Base-by-base conservation (phyloP, 148 eudicot species). In the Hydrangea macrophylla region DNA sequence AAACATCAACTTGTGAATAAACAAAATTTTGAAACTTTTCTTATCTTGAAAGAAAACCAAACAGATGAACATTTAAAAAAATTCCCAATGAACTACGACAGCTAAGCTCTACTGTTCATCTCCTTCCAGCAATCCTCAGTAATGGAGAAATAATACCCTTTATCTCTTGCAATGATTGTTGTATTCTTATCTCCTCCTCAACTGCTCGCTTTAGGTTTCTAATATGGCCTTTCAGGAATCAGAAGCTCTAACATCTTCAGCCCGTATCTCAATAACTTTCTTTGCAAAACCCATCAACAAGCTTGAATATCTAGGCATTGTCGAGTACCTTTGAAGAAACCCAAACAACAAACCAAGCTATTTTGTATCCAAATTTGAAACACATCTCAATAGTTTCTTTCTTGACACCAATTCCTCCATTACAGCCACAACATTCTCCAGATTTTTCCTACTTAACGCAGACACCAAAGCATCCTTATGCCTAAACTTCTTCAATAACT, bases 351-450 rank as follows among this genome's bases (percentile, higher is more conserved):
- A 68, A 40, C 82, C 88, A 53, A 94, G 92, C 83, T 94, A 96
- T 30, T 85, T 85, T 3, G 24, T 44, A 36, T 85, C 93, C 79
- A 88, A 72, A 85, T 88, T 87, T 8, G 78, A 74, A 45, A 94
- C 83, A 72, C 84, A 82, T 53, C 70, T 84, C 72, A 94, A 44
- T 70, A 90, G 33, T 69, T 85, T 85, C 86, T 79, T 90, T 75
- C 99, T 83, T 0, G 97, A 89, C 60, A 94, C 88, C 80, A 94
- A 72, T 62, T 94, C 99, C 75, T 90, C 99, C 80, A 90, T 90
- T 25, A 94, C 99, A 13, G 97, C 97, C 75, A 88, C 78, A 50
- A 82, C 80, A 71, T 78, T 78, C 58, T 81, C 91, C 0, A 96
- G 91, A 78, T 88, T 85, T 73, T 81, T 94, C 69, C 77, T 79